phyloP scores from a whole-genome alignment of 495 filamentous ascomycete species.

The Daldinia childiae region DNA sequence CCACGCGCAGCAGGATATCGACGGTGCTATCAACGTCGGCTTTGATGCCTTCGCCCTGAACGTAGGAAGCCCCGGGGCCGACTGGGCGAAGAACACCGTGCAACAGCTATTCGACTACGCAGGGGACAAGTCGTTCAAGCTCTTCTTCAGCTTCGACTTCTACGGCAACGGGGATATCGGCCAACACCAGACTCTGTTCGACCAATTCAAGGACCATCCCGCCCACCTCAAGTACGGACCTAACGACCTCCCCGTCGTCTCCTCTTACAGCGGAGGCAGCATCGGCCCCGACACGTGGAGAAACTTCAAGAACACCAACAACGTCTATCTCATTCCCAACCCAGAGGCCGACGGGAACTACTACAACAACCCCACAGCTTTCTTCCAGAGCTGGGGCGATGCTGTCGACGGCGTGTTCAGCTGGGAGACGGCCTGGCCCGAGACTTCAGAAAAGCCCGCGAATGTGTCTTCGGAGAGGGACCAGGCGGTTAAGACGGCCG shows the following conservation, averaged over 20 bases:
- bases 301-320: constrained; percentile 41
- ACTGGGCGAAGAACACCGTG: constrained; percentile 44
- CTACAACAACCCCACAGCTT: constrained; percentile 35
- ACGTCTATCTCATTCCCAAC: constrained; percentile 49
- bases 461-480: constrained; percentile 40
- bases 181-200: constrained; percentile 42
- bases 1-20: constrained; percentile 49
- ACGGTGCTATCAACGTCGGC: constrained; percentile 44
- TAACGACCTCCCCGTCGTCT: constrained; percentile 42
- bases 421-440: constrained; percentile 51
- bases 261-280: constrained; percentile 45
- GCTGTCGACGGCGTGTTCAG: constrained; percentile 51
- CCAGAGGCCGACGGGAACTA: constrained; percentile 39
- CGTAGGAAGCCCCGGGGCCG: constrained; percentile 37
- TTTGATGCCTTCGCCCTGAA: constrained; percentile 54
- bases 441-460: constrained; percentile 34
- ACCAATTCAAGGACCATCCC: constrained; percentile 36
- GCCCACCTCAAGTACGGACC: constrained; percentile 45
- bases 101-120: constrained; percentile 50
- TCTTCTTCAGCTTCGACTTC: constrained; percentile 56
- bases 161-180: constrained; percentile 41
- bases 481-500: constrained; percentile 35
- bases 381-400: constrained; percentile 37
- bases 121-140: constrained; percentile 44
- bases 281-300: constrained; percentile 41